Conservation (phyloP, 345 rosid species). For the Geranium rotundifolium region DNA sequence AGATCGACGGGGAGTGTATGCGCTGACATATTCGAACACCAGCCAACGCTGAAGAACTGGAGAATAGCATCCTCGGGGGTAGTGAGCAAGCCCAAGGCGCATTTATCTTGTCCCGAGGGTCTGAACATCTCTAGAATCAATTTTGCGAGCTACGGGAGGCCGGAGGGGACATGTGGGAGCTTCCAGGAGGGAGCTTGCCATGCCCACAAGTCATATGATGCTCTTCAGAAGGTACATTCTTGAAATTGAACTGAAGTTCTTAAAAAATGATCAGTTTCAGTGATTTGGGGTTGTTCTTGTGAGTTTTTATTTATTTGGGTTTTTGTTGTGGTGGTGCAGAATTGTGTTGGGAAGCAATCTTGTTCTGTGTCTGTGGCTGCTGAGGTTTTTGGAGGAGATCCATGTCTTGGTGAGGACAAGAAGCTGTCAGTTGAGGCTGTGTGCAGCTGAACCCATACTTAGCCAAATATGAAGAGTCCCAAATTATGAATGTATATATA, state of each 20-base stretch:
- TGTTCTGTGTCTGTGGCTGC: slow-evolving; percentile 45
- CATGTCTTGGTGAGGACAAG: slow-evolving; percentile 37
- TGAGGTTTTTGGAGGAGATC: slow-evolving; percentile 56
- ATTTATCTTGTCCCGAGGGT: slow-evolving; percentile 40
- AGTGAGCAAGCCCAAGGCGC: slow-evolving; percentile 9
- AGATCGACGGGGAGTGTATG: slow-evolving; percentile 24
- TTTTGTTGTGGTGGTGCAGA: slow-evolving; percentile 33
- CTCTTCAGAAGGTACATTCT: slow-evolving; percentile 23
- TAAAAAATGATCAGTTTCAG: too few relatives aligned
- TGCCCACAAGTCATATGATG: slow-evolving; percentile 41
- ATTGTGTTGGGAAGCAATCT: slow-evolving; percentile 39
- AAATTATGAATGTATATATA: too few relatives aligned
- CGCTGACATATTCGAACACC: slow-evolving; percentile 12
- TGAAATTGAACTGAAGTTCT: too few relatives aligned
- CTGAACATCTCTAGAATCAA: slow-evolving; percentile 41
- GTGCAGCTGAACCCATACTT: slow-evolving; percentile 24
- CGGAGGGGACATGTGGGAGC: slow-evolving; percentile 49
- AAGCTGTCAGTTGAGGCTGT: slow-evolving; percentile 52
- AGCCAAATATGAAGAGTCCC: slow-evolving; percentile 12
- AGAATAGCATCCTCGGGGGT: not conserved
- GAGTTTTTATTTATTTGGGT: not conserved
- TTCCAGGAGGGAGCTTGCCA: slow-evolving; percentile 49
- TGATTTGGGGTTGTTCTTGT: too few relatives aligned
- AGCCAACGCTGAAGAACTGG: slow-evolving; percentile 7
- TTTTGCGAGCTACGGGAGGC: slow-evolving; percentile 62